These are phyloP conservation scores for Ogataea parapolymorpha DNA, from an alignment of 805 yeast genomes.

Conservation along the genomic window DNA sequence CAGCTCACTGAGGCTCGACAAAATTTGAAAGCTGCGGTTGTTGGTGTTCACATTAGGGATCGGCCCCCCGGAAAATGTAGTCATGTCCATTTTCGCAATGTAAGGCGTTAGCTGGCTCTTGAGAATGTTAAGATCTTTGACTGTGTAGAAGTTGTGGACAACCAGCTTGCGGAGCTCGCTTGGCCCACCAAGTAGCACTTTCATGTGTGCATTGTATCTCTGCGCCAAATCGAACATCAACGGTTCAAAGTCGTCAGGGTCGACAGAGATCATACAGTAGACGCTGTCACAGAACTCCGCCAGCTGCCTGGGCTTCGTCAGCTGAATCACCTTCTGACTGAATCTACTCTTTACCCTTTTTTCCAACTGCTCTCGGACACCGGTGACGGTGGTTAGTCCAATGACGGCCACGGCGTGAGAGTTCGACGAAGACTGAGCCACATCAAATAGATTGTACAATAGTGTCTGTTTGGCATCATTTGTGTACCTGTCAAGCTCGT, in stretches of 20 bases:
- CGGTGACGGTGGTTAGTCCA: conserved; percentile 73
- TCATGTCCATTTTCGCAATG: conserved; percentile 22
- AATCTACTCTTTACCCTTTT: conserved; percentile 90
- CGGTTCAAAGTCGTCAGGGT: conserved; percentile 23
- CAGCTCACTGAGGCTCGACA: conserved; percentile 55
- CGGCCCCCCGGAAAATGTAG: background rate
- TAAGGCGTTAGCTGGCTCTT: conserved; percentile 43
- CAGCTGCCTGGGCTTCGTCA: conserved; percentile 48
- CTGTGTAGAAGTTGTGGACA: conserved; percentile 51
- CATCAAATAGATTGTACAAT: conserved; percentile 81
- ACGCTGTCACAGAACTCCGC: conserved; percentile 52
- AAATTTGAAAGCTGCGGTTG: conserved; percentile 17
- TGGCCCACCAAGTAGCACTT: conserved; percentile 24
- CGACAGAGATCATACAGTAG: conserved; percentile 15
- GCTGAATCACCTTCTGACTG: conserved; percentile 68
- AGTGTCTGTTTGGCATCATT: conserved; percentile 72
- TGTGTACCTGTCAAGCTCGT: conserved; percentile 81
- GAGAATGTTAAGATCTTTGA: conserved; percentile 54
- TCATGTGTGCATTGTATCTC: conserved; percentile 36
- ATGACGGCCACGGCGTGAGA: conserved; percentile 70
- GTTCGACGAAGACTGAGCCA: conserved; percentile 54
- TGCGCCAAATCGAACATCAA: background rate
- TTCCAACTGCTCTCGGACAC: conserved; percentile 77
- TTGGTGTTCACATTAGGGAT: conserved; percentile 4
- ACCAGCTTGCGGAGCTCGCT: conserved; percentile 37